Percentiles rank a stretch among this genome's conserved stretches.
Evolutionary conservation across 495 filamentous ascomycete genomes (phyloP).

Genomic region (Lophiotrema nucula): DNA sequence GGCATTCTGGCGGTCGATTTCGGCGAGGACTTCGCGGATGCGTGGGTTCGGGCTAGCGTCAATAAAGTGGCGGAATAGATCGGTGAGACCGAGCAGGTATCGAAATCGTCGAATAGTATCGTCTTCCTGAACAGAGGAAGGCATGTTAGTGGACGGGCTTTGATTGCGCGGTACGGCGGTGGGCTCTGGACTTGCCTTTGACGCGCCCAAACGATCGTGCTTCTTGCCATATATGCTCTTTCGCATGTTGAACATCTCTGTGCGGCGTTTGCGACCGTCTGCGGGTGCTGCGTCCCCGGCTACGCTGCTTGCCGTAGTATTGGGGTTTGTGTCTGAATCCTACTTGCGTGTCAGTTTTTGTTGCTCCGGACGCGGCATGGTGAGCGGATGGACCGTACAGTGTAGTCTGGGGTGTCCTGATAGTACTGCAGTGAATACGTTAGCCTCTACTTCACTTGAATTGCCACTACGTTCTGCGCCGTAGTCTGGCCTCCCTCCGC

Average conservation of each 20-base stretch:
- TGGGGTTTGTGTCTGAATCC: constrained; percentile 91
- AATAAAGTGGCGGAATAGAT: constrained; percentile 99
- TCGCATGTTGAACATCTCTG: constrained; percentile 80
- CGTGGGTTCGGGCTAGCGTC: constrained; percentile 91
- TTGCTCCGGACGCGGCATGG: not conserved
- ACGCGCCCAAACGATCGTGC: constrained; percentile 82
- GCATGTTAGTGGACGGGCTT: not conserved
- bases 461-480: no score
- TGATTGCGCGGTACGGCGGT: not conserved
- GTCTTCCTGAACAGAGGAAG: constrained; percentile 64
- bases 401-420: constrained; percentile 81
- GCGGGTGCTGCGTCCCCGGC: constrained; percentile 61
- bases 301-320: constrained; percentile 86
- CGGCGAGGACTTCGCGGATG: constrained; percentile 84
- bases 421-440: constrained; percentile 39
- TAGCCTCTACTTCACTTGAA: constrained; percentile 12
- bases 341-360: constrained; percentile 29
- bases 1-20: constrained; percentile 89
- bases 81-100: constrained; percentile 92
- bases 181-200: constrained; percentile 62
- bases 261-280: constrained; percentile 82
- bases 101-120: constrained; percentile 93
- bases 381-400: constrained; percentile 44
- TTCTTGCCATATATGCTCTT: constrained; percentile 93
- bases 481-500: no score